Evolutionary conservation across 148 eudicot genomes (phyloP), one percentile per base, ranked within the genome.

Genomic region (Chenopodium quinoa): DNA sequence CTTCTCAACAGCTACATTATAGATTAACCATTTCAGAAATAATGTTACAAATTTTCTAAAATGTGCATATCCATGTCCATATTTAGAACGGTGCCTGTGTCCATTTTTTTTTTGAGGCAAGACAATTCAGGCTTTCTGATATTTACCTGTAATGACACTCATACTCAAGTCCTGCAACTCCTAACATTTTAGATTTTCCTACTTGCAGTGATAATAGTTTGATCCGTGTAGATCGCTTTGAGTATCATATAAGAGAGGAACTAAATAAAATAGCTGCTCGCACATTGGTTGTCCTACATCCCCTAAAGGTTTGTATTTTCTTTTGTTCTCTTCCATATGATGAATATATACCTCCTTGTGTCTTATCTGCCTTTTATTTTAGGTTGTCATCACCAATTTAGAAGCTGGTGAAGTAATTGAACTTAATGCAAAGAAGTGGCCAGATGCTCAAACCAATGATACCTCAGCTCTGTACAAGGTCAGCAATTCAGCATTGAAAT

Each of bases 361-460:
- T 63, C 73, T 83, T 62, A 80, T 69, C 58, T 2, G 76, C 76
- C 78, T 10, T 64, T 2, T 76, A n/a, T 64, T 70, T 83, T 75
- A 95, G 97, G 94, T 95, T 78, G 93, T 95, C 71, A 93, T 95
- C 79, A 93, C 98, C 52, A 95, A 95, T 84, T 85, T 95, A 75
- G 97, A 91, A 71, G 89, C 90, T 71, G 90, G 90, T 52, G 77
- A 87, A 74, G 86, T 90, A 22, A 91, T 89, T 85, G 88, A 93
- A 66, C 90, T 92, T 80, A 92, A 93, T 89, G 98, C 98, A 11
- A 93, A 91, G 89, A 95, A 84, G 86, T 95, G 98, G 98, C 98
- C 98, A 29, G 94, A 93, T 83, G 94, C 97, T 82, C 97, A 79
- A 78, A 66, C 83, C 47, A 91, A 91, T 81, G 98, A 93, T 74